phyloP scores from a whole-genome alignment of 352 stramenopile genomes.

The Phytophthora sp. region DNA sequence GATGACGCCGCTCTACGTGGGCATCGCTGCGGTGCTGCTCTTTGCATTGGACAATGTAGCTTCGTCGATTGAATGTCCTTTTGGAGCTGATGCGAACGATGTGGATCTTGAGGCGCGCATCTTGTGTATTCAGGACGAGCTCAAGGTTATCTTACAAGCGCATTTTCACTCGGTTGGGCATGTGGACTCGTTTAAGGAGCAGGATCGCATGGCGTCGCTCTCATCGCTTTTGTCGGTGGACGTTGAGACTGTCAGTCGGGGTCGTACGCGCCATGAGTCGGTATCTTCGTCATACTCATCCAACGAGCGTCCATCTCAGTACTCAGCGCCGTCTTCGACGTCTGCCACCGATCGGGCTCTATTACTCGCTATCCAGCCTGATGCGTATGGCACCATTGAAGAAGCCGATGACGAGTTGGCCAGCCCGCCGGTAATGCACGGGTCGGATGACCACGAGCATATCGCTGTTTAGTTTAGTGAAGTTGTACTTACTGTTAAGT shows the following conservation, averaged over 20 bases:
- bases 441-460: conserved; percentile 34
- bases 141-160: conserved; percentile 57
- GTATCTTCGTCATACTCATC: conserved; percentile 59
- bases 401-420: conserved; percentile 43
- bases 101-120: conserved; percentile 53
- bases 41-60: conserved; percentile 59
- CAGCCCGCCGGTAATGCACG: conserved; percentile 36
- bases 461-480: conserved; percentile 41
- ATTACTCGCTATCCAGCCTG: conserved; percentile 40
- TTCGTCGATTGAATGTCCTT: conserved; percentile 57
- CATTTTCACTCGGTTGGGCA: conserved; percentile 57
- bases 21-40: conserved; percentile 48
- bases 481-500: no score
- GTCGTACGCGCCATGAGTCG: conserved; percentile 38
- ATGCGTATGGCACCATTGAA: conserved; percentile 45
- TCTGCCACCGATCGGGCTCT: conserved; percentile 47
- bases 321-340: conserved; percentile 39
- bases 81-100: conserved; percentile 44
- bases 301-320: conserved; percentile 43
- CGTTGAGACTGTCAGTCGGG: conserved; percentile 35
- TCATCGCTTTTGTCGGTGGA: conserved; percentile 51
- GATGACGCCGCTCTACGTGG: conserved; percentile 40
- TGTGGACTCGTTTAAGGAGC: conserved; percentile 48
- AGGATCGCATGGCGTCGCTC: conserved; percentile 52
- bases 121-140: conserved; percentile 58